Percentiles rank a stretch among this genome's conserved stretches.
These are phyloP conservation scores for Ceratobasidium sp. DNA, from an alignment of 1,284 basidiomycete genomes.

Conservation along the genomic window DNA sequence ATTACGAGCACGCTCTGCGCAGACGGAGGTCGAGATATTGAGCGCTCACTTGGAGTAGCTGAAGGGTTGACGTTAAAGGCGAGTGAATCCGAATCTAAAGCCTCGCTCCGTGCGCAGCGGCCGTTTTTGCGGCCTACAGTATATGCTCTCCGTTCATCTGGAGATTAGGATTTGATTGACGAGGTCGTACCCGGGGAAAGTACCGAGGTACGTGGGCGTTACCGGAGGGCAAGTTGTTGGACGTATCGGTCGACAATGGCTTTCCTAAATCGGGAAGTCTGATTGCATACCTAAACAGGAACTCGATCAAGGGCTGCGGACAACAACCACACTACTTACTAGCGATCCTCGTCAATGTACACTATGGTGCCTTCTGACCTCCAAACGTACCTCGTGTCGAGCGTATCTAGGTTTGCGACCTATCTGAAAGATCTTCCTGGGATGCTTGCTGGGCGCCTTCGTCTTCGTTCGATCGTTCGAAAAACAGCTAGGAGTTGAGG, in stretches of 20 bases:
- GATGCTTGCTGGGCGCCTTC: constrained; percentile 2
- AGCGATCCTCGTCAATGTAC: not conserved
- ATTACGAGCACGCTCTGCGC: not conserved
- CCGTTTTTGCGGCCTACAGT: constrained; percentile 13
- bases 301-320: constrained; percentile 16
- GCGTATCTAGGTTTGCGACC: not conserved
- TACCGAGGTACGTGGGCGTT: constrained; percentile 25
- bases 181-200: constrained; percentile 27
- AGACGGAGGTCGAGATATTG: constrained; percentile 29
- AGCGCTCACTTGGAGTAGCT: constrained; percentile 9
- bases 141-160: constrained; percentile 6
- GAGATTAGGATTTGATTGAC: constrained; percentile 2
- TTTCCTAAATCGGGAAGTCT: constrained; percentile 27
- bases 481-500: constrained; percentile 20
- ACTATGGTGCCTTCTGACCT: constrained; percentile 5
- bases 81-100: not conserved
- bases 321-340: constrained; percentile 10
- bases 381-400: not conserved
- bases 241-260: constrained; percentile 34
- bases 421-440: not conserved
- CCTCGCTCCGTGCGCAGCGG: not conserved
- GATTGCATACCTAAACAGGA: constrained; percentile 5
- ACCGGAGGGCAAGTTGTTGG: constrained; percentile 1
- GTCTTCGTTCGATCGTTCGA: not conserved
- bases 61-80: not conserved